Base-by-base conservation (phyloP, 2,329 filamentous ascomycete genomes). In the Zasmidium cellare region DNA sequence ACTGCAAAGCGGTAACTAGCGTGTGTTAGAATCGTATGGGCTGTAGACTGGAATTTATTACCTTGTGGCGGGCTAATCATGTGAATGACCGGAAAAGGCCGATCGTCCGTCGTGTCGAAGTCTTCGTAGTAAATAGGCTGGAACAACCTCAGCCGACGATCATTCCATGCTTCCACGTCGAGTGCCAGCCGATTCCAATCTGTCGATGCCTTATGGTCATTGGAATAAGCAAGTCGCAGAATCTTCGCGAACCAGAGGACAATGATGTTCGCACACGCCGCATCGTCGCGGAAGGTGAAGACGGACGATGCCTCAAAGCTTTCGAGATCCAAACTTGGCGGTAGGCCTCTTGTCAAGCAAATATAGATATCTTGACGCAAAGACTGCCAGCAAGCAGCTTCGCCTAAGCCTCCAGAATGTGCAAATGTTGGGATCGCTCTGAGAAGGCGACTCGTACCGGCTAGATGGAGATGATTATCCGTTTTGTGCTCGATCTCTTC, bases 321-420 rank as follows among this genome's bases (percentile, higher is more conserved):
- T 16, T 70, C 67, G 18, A 77, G 51, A 18, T 74, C 66, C 5
- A 77, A 67, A 46, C 73, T 72, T n/a, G 76, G 67, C 1, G 72
- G 72, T 20, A 74, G 69, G 47, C 71, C 66, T 49, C 74, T 71
- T 3, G 73, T 72, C 3, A 77, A 61, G 0, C 73, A 75, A 9
- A 75, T 70, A 51, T 76, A 77, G 22, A 77, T 75, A 31, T 75
- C 74, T 59, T 77, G 75, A 11, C 75, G 69, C 2, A 77, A 63
- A 9, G 75, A 75, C 44, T 76, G 75, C 75, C 75, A 77, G 50
- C 74, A 76, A 1, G 74, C 71, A 9, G 75, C 74, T 60, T 77
- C 75, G 0, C 71, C 72, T 1, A 77, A 63, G 1, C 75, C 75
- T 1, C 75, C 74, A 3, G 75, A 75, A 0, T 71, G 71, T 2